Percentiles rank a stretch among this genome's conserved stretches.
These are phyloP conservation scores for Clitocybe nebularis DNA, from an alignment of 1,284 basidiomycete genomes.

Conservation along the genomic window DNA sequence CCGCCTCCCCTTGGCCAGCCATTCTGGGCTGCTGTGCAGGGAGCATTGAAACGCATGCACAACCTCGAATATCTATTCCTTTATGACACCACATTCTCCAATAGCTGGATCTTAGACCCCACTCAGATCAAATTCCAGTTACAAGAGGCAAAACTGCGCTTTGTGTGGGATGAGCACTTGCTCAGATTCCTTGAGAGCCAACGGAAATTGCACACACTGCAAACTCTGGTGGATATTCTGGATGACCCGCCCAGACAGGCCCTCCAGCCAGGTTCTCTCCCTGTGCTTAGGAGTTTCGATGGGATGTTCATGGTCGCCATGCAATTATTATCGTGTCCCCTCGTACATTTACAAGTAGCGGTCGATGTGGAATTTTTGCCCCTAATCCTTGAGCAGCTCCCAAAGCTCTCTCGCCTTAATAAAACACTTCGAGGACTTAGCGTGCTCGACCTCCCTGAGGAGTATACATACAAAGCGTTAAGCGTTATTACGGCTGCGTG, in stretches of 20 bases:
- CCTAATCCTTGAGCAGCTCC: conserved; percentile 12
- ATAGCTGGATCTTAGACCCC: conserved; percentile 28
- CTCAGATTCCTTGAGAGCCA: conserved; percentile 27
- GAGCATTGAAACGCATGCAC: conserved; percentile 21
- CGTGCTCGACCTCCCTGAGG: conserved; percentile 26
- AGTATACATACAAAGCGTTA: conserved; percentile 16
- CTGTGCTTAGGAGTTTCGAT: conserved; percentile 25
- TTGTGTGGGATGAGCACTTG: conserved; percentile 25
- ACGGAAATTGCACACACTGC: conserved; percentile 16
- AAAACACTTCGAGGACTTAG: conserved; percentile 25
- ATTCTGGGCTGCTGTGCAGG: conserved; percentile 26
- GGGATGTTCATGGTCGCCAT: conserved; percentile 24
- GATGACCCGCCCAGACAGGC: conserved; percentile 13
- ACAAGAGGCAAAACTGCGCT: conserved; percentile 25
- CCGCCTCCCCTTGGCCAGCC: conserved; percentile 16
- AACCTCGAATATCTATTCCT: conserved; percentile 26
- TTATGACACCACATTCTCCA: conserved; percentile 22
- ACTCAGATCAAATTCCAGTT: conserved; percentile 24
- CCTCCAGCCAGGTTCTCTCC: conserved; percentile 15
- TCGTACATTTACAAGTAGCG: conserved; percentile 26
- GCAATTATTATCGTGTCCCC: conserved; percentile 20
- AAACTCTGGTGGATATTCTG: conserved; percentile 23
- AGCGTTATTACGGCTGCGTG: conserved; percentile 18
- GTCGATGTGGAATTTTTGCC: conserved; percentile 20
- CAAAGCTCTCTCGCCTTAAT: conserved; percentile 12